These are phyloP conservation scores for Brassica incana DNA, from an alignment of 345 rosid genomes.

Conservation along the genomic window DNA sequence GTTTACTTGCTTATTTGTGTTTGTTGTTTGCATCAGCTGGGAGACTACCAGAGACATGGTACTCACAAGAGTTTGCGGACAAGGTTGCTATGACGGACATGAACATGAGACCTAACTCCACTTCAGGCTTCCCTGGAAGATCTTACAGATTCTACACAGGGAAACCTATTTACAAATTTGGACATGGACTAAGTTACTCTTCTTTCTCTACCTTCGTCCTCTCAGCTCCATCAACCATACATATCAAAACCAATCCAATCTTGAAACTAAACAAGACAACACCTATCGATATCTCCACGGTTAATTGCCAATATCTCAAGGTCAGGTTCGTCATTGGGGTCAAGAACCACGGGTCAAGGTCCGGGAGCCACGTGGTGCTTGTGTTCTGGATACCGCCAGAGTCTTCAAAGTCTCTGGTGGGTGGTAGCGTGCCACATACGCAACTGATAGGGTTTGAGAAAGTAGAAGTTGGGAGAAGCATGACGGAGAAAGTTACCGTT, in stretches of 20 bases:
- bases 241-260: slow-evolving; percentile 31
- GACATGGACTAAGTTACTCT: slow-evolving; percentile 60
- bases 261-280: slow-evolving; percentile 25
- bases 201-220: slow-evolving; percentile 28
- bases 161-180: slow-evolving; percentile 52
- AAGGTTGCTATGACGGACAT: slow-evolving; percentile 57
- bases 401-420: slow-evolving; percentile 22
- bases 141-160: slow-evolving; percentile 65
- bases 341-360: slow-evolving; percentile 46
- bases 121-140: slow-evolving; percentile 52
- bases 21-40: slow-evolving; percentile 46
- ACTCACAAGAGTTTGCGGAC: slow-evolving; percentile 38
- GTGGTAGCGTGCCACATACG: slow-evolving; percentile 43
- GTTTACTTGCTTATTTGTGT: neutral
- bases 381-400: slow-evolving; percentile 57
- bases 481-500: slow-evolving; percentile 42
- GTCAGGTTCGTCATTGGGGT: slow-evolving; percentile 42
- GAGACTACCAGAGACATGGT: slow-evolving; percentile 61
- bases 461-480: slow-evolving; percentile 46
- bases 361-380: slow-evolving; percentile 57
- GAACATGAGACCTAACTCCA: slow-evolving; percentile 48
- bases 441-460: slow-evolving; percentile 61
- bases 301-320: slow-evolving; percentile 41
- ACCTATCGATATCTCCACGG: slow-evolving; percentile 40
- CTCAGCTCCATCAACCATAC: slow-evolving; percentile 37